A percentile compares a stretch with the other conserved stretches of the same genome.
These are phyloP conservation scores for Erythrophleum ivorense DNA, from an alignment of 331 rosid species.

Conservation along the genomic window DNA sequence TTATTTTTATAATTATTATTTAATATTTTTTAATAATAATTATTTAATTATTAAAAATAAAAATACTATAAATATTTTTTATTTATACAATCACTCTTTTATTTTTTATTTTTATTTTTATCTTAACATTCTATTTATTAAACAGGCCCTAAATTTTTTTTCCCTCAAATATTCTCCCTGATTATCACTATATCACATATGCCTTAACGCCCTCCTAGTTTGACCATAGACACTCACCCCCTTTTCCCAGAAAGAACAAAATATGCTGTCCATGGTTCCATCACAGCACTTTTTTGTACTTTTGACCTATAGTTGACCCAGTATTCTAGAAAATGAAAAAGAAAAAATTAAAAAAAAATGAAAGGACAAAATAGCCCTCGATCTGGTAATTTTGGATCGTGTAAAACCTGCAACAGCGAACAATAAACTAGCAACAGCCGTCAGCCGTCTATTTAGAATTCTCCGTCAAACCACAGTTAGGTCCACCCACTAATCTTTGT, in stretches of 20 bases:
- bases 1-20: too few species aligned
- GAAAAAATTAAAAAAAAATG: background rate
- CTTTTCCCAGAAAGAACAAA: background rate
- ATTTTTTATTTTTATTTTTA: too few species aligned
- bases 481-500: background rate
- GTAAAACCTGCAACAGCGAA: conserved; percentile 9
- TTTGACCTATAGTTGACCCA: background rate
- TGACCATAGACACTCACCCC: background rate
- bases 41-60: too few species aligned
- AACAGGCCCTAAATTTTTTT: too few species aligned
- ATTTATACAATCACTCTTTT: too few species aligned
- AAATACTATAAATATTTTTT: too few species aligned
- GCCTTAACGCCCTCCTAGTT: background rate
- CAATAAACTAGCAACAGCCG: conserved; percentile 14
- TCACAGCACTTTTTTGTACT: background rate
- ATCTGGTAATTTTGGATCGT: background rate
- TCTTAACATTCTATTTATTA: too few species aligned
- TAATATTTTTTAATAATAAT: too few species aligned
- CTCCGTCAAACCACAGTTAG: conserved; percentile 35
- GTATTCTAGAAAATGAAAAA: background rate
- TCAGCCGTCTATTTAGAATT: conserved; percentile 43
- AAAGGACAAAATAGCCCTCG: conserved; percentile 19
- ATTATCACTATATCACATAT: too few species aligned
- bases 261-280: background rate
- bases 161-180: too few species aligned